Conservation (phyloP, 2,329 filamentous ascomycete genomes). For the Furcasterigmium furcatum region DNA sequence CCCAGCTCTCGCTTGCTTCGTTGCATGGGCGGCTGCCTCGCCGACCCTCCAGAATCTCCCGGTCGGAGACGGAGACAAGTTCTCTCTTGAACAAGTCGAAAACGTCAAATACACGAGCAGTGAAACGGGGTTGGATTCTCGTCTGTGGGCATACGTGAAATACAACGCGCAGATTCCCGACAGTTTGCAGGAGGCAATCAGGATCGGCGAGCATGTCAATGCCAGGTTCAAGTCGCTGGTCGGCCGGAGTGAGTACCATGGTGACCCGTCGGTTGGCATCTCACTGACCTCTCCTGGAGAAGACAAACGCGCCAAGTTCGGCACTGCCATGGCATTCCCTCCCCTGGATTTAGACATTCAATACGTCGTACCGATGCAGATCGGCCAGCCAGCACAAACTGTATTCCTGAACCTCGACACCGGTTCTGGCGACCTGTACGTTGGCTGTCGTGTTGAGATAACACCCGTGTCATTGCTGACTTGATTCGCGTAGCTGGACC, state of each 20-base stretch:
- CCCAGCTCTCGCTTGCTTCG: too few relatives aligned
- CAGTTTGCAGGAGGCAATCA: constrained; percentile 17
- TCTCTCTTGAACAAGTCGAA: constrained; percentile 24
- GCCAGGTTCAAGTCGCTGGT: constrained; percentile 16
- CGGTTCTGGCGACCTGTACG: constrained; percentile 45
- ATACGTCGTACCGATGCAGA: constrained; percentile 58
- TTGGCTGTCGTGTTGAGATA: too few relatives aligned
- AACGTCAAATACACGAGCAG: constrained; percentile 28
- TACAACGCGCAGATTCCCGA: constrained; percentile 27
- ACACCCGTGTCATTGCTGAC: too few relatives aligned
- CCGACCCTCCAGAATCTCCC: too few relatives aligned
- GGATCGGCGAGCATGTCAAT: constrained; percentile 16
- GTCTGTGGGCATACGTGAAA: constrained; percentile 30
- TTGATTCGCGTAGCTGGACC: constrained; percentile 62
- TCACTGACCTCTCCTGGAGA: neutral
- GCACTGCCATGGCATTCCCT: constrained; percentile 18
- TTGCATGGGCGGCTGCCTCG: too few relatives aligned
- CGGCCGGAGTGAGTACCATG: neutral
- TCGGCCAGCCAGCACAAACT: constrained; percentile 55
- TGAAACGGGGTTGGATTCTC: constrained; percentile 23
- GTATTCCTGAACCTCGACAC: constrained; percentile 71
- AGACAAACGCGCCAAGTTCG: constrained; percentile 13
- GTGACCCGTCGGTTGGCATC: too few relatives aligned
- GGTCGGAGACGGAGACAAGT: constrained; percentile 4
- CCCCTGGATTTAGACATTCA: constrained; percentile 44